Conservation (phyloP, 2,329 filamentous ascomycete genomes). For the Westerdykella sp. region DNA sequence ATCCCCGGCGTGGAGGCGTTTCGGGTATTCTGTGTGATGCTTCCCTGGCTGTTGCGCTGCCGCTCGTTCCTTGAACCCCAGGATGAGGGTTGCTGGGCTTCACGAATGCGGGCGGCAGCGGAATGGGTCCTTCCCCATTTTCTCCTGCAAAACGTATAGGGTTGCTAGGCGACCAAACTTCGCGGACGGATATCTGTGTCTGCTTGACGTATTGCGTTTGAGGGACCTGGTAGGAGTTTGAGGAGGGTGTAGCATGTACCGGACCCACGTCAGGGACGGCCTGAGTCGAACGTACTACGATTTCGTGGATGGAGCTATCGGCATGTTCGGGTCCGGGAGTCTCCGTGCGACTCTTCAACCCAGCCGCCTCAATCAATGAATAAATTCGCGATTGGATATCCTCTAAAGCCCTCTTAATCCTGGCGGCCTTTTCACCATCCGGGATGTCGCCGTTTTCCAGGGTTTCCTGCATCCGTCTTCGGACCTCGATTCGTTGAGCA, state of each 20-base stretch:
- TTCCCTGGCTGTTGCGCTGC: conserved; percentile 6
- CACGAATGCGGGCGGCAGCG: too few relatives aligned
- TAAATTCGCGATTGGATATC: conserved; percentile 26
- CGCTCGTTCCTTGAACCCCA: neutral
- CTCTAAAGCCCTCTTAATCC: conserved; percentile 20
- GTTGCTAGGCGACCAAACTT: conserved; percentile 22
- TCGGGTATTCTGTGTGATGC: conserved; percentile 17
- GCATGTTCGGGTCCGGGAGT: conserved; percentile 1
- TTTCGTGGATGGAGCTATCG: conserved; percentile 6
- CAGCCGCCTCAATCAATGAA: conserved; percentile 19
- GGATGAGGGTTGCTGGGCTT: too few relatives aligned
- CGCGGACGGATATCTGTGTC: conserved; percentile 23
- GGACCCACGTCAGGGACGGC: conserved; percentile 15
- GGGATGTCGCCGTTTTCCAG: conserved; percentile 21
- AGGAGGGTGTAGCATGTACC: conserved; percentile 4
- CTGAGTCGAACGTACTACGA: conserved; percentile 31
- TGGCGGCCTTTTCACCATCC: conserved; percentile 23
- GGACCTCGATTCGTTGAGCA: conserved; percentile 16
- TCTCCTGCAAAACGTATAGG: conserved; percentile 23
- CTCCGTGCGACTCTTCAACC: conserved; percentile 13
- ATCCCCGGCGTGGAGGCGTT: conserved; percentile 16
- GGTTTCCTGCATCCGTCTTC: conserved; percentile 26
- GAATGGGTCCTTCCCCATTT: neutral
- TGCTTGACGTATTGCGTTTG: conserved; percentile 33
- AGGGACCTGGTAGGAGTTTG: conserved; percentile 15